Conservation (phyloP, 441 rosid species). For the Erodium moschatum region DNA sequence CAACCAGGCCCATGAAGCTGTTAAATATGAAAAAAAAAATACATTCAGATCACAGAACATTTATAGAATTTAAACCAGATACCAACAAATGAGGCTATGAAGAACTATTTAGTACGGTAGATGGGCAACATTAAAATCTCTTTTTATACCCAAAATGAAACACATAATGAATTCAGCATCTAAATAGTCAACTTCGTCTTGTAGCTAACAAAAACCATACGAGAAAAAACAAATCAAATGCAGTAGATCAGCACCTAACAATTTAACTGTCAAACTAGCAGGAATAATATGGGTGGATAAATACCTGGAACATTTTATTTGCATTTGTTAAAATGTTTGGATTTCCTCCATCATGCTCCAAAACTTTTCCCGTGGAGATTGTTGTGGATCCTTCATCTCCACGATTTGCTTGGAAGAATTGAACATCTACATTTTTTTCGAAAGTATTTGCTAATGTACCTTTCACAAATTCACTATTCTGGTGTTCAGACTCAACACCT, state of each 20-base stretch:
- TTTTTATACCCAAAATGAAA: neutral
- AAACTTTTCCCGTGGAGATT: slow-evolving; percentile 33
- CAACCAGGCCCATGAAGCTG: neutral
- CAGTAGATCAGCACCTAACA: neutral
- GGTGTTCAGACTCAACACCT: slow-evolving; percentile 21
- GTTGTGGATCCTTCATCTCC: slow-evolving; percentile 36
- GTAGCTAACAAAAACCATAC: neutral
- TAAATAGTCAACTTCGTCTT: neutral
- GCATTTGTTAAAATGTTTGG: slow-evolving; percentile 36
- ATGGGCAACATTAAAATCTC: neutral
- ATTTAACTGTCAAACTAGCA: slow-evolving; percentile 1
- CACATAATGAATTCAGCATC: neutral
- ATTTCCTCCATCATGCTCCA: slow-evolving; percentile 47
- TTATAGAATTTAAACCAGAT: neutral
- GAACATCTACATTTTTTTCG: slow-evolving; percentile 29
- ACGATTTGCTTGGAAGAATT: slow-evolving; percentile 26
- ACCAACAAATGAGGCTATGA: neutral
- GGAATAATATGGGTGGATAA: neutral
- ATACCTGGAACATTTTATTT: slow-evolving; percentile 47
- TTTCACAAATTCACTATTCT: slow-evolving; percentile 20
- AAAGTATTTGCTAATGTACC: slow-evolving; percentile 18
- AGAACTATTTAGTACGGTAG: neutral
- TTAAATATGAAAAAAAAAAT: neutral
- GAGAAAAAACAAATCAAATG: neutral
- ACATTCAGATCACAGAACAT: neutral